These are phyloP conservation scores for Yamadazyma sp. DNA, from an alignment of 805 yeast species.

Conservation along the genomic window DNA sequence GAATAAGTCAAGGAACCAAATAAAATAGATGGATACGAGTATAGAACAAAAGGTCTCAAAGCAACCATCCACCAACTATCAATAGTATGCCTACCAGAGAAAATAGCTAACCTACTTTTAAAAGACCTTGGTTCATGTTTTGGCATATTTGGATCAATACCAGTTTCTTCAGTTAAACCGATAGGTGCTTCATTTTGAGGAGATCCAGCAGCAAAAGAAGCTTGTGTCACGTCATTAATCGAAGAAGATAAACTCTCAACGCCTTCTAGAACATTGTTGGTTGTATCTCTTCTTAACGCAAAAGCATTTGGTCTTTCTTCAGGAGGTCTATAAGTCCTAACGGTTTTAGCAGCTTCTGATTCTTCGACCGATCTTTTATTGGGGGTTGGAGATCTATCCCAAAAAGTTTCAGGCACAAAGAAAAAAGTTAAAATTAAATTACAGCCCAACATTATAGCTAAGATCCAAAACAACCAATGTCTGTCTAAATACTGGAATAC, in stretches of 20 bases:
- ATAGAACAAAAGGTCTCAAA: conserved; percentile 51
- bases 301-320: conserved; percentile 28
- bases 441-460: conserved; percentile 49
- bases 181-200: conserved; percentile 7
- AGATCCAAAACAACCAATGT: conserved; percentile 62
- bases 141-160: background rate
- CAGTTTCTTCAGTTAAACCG: conserved; percentile 10
- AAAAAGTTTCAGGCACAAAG: conserved; percentile 64
- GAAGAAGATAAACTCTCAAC: conserved; percentile 17
- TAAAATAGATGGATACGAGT: conserved; percentile 48
- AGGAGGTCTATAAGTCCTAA: conserved; percentile 20
- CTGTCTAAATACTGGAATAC: conserved; percentile 47
- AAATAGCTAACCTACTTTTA: conserved; percentile 35
- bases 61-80: conserved; percentile 57
- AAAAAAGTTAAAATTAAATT: conserved; percentile 43
- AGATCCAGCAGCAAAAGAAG: background rate
- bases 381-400: conserved; percentile 54
- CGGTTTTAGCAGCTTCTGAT: conserved; percentile 44
- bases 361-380: conserved; percentile 47
- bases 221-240: conserved; percentile 3
- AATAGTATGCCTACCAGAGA: conserved; percentile 46
- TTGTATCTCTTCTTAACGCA: conserved; percentile 20
- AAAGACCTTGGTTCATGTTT: conserved; percentile 16
- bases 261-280: conserved; percentile 10
- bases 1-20: conserved; percentile 53